Evolutionary conservation across 306 rosid genomes (phyloP).

Genomic region (Quercus engelmannii): DNA sequence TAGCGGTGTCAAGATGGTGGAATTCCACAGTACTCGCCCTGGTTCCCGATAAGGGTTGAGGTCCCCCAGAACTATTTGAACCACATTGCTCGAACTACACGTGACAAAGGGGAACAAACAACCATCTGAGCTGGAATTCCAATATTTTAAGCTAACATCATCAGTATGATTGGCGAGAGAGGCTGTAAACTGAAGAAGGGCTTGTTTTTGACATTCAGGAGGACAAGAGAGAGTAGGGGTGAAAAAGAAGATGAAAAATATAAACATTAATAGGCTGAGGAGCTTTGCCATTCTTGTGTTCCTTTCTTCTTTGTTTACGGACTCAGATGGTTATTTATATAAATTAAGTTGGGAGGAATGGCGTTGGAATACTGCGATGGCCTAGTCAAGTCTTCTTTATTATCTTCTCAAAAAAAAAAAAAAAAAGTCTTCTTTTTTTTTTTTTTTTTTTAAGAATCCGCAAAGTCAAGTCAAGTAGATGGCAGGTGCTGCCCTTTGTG

Average conservation of each 20-base stretch:
- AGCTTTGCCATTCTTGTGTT: constrained; percentile 1
- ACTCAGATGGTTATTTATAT: too few species aligned
- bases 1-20: background rate
- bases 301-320: too few species aligned
- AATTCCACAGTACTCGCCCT: too few species aligned
- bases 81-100: background rate
- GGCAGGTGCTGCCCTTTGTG: too few species aligned
- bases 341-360: too few species aligned
- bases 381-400: too few species aligned
- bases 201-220: constrained; percentile 16
- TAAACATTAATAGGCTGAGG: background rate
- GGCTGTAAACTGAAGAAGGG: background rate
- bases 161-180: background rate
- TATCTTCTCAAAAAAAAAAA: too few species aligned
- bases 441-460: too few species aligned
- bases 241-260: background rate
- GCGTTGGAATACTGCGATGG: too few species aligned
- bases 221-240: background rate
- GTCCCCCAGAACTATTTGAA: too few species aligned
- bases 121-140: constrained; percentile 25
- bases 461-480: too few species aligned
- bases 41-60: accelerated
- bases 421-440: too few species aligned
- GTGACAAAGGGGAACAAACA: constrained; percentile 21
- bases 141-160: background rate